Conservation (phyloP, 2,329 filamentous ascomycete species). For the Ramularia endophylla region DNA sequence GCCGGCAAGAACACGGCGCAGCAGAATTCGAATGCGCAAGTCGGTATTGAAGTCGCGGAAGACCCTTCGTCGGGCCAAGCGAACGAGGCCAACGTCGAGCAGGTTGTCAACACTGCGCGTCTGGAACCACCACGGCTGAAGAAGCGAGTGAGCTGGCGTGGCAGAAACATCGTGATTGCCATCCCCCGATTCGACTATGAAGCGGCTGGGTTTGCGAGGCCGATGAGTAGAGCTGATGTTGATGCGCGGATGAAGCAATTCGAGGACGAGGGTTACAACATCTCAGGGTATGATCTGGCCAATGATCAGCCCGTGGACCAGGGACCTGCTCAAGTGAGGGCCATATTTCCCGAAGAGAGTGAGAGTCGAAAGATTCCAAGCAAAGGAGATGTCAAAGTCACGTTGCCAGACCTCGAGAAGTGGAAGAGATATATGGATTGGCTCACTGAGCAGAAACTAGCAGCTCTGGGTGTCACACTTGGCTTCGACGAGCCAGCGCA, state of each 20-base stretch:
- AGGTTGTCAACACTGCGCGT: slow-evolving; percentile 8
- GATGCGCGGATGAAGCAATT: slow-evolving; percentile 59
- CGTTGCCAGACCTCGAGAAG: slow-evolving; percentile 63
- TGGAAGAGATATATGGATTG: slow-evolving; percentile 78
- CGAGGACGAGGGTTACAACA: slow-evolving; percentile 64
- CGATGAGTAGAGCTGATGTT: slow-evolving; percentile 48
- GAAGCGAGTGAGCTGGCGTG: slow-evolving; percentile 42
- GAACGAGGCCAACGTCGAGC: not conserved
- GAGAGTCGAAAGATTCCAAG: slow-evolving; percentile 15
- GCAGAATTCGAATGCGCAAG: not conserved
- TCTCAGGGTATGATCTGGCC: slow-evolving; percentile 61
- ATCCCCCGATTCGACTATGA: slow-evolving; percentile 40
- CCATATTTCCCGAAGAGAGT: slow-evolving; percentile 59
- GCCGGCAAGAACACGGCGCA: not conserved
- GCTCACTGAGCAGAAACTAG: slow-evolving; percentile 84
- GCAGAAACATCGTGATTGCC: slow-evolving; percentile 41
- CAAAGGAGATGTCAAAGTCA: slow-evolving; percentile 53
- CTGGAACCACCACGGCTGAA: slow-evolving; percentile 33
- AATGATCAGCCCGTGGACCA: slow-evolving; percentile 32
- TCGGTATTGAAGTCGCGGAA: not conserved
- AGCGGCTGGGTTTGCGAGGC: slow-evolving; percentile 37
- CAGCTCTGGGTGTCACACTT: slow-evolving; percentile 80
- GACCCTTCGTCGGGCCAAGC: not conserved
- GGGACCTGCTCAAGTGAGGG: slow-evolving; percentile 53
- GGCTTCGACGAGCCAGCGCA: slow-evolving; percentile 61